phyloP scores from a whole-genome alignment of 2,329 filamentous ascomycete genomes.

The Lecanosticta acicola region DNA sequence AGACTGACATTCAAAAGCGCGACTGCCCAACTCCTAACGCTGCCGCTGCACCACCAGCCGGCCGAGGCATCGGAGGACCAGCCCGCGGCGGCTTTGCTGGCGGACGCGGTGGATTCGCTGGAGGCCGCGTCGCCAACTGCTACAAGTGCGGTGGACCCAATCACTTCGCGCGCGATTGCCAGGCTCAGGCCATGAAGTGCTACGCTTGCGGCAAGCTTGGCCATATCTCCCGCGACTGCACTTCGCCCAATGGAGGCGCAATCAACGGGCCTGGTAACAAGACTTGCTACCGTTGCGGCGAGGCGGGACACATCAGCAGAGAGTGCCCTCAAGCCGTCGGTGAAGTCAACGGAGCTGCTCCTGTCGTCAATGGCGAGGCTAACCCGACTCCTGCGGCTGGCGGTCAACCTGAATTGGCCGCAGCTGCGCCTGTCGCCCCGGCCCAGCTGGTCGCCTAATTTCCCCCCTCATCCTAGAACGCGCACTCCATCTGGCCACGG shows the following conservation, averaged over 20 bases:
- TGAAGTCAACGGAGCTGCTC: conserved; percentile 30
- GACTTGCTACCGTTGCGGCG: conserved; percentile 96
- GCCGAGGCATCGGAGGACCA: conserved; percentile 54
- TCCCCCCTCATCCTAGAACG: conserved; percentile 1
- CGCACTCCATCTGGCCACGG: conserved; percentile 18
- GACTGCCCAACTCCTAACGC: conserved; percentile 73
- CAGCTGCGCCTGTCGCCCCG: conserved; percentile 36
- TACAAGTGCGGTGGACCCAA: conserved; percentile 79
- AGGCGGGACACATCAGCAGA: conserved; percentile 91
- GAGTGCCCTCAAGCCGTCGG: conserved; percentile 70
- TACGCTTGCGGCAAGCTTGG: conserved; percentile 94
- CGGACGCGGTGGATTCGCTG: conserved; percentile 65
- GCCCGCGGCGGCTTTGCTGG: conserved; percentile 66
- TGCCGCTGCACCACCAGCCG: conserved; percentile 46
- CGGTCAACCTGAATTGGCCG: conserved; percentile 40
- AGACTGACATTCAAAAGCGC: conserved; percentile 48
- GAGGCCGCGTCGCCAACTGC: conserved; percentile 60
- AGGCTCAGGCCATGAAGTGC: conserved; percentile 98
- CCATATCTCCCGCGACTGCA: conserved; percentile 92
- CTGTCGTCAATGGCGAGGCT: conserved; percentile 28
- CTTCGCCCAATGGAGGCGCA: conserved; percentile 89
- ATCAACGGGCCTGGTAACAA: conserved; percentile 78
- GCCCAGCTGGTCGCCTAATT: conserved; percentile 43
- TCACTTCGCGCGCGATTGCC: conserved; percentile 97
- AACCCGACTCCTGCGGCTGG: conserved; percentile 33